Percentiles rank a stretch among this genome's conserved stretches.
These are phyloP conservation scores for Cyanidiococcus yangmingshanensis DNA, from an alignment of 23 red algal genomes.

Conservation along the genomic window DNA sequence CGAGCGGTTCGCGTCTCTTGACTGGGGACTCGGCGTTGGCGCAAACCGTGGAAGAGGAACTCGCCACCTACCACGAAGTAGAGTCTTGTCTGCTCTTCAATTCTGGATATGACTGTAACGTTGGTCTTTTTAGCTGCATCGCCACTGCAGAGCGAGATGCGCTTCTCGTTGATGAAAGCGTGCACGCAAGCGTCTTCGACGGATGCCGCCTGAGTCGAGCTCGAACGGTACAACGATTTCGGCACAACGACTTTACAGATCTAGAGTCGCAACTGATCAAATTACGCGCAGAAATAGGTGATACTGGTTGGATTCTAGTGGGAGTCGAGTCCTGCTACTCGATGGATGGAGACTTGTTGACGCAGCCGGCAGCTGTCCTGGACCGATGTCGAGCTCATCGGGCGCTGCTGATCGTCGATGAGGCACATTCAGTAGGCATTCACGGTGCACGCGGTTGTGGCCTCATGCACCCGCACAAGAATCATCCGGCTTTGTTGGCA, in stretches of 20 bases:
- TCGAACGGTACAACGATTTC: constrained; percentile 35
- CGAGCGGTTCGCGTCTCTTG: constrained; percentile 75
- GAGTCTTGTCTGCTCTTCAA: constrained; percentile 49
- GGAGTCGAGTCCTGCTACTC: constrained; percentile 87
- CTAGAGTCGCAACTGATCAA: background rate
- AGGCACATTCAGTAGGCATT: constrained; percentile 81
- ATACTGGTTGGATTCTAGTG: constrained; percentile 31
- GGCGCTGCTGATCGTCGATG: constrained; percentile 58
- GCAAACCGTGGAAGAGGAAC: constrained; percentile 35
- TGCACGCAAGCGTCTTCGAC: constrained; percentile 80
- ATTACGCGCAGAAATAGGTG: background rate
- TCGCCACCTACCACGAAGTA: constrained; percentile 43
- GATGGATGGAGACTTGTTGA: constrained; percentile 93
- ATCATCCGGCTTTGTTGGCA: constrained; percentile 61
- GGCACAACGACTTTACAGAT: constrained; percentile 43
- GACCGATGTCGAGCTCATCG: constrained; percentile 10
- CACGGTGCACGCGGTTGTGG: constrained; percentile 57
- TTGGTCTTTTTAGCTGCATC: constrained; percentile 54
- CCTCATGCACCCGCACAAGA: constrained; percentile 22
- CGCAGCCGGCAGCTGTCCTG: constrained; percentile 35
- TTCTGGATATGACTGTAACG: constrained; percentile 75
- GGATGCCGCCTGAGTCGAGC: constrained; percentile 56
- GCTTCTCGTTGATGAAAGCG: constrained; percentile 59
- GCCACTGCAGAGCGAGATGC: constrained; percentile 23
- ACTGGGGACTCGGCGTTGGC: constrained; percentile 50